Evolutionary conservation across 208 protist species (phyloP).

Genomic region (Leishmania martiniquensis): DNA sequence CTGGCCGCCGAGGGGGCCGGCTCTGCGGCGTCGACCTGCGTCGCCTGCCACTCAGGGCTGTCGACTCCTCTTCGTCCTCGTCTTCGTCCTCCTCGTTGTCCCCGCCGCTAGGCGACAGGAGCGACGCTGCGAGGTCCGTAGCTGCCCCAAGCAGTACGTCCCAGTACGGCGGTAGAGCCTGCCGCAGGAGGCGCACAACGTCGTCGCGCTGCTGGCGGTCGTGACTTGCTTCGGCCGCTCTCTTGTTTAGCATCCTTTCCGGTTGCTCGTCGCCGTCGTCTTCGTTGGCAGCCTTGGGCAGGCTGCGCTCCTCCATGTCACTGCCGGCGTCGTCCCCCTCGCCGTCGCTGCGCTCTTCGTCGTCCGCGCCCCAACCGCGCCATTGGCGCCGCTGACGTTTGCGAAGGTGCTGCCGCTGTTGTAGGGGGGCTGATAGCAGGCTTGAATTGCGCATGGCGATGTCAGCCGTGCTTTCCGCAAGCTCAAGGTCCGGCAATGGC

Average conservation of each 20-base stretch:
- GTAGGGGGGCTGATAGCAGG: background rate
- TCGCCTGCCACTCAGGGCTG: background rate
- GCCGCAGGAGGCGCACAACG: constrained; percentile 28
- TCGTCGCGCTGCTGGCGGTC: constrained; percentile 1
- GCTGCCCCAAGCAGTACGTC: constrained; percentile 34
- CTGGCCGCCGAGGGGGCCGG: background rate
- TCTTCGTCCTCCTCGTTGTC: constrained; percentile 16
- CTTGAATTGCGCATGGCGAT: constrained; percentile 8
- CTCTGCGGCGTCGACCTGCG: background rate
- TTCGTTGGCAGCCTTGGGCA: background rate
- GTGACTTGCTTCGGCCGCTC: background rate
- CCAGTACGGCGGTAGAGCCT: constrained; percentile 33
- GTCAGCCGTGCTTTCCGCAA: constrained; percentile 32
- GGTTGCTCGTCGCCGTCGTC: constrained; percentile 3
- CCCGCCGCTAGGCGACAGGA: background rate
- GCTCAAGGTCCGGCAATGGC: constrained; percentile 22
- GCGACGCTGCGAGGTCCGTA: constrained; percentile 6
- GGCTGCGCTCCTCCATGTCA: constrained; percentile 4
- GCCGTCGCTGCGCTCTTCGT: constrained; percentile 4
- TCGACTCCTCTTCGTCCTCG: background rate
- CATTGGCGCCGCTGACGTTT: background rate
- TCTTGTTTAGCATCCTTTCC: background rate
- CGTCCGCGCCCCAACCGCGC: background rate
- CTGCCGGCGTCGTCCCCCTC: background rate
- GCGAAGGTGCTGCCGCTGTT: background rate